phyloP scores from a whole-genome alignment of 768 basidiomycete genomes.

The Leucosporidium yakuticum region DNA sequence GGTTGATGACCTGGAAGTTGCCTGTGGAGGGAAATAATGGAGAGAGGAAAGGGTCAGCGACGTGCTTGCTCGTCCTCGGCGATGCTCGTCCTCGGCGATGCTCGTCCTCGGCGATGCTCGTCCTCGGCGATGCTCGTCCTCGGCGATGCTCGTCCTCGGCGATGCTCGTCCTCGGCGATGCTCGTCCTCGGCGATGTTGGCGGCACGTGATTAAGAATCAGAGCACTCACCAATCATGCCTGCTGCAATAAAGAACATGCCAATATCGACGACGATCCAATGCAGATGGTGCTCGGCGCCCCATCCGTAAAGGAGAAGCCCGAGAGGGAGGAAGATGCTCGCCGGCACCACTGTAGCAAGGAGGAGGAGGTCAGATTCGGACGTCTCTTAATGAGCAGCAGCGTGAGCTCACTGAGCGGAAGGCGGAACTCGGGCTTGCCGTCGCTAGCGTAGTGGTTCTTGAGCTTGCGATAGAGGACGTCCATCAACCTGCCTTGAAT shows the following conservation, averaged over 20 bases:
- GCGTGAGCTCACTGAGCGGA: slow-evolving; percentile 1
- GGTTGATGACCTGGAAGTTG: slow-evolving; percentile 57
- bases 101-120: too few species aligned
- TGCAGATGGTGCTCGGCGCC: slow-evolving; percentile 53
- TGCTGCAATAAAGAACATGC: slow-evolving; percentile 39
- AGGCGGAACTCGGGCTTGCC: slow-evolving; percentile 54
- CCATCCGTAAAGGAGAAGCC: slow-evolving; percentile 68
- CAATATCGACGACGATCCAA: slow-evolving; percentile 69
- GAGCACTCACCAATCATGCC: slow-evolving; percentile 20
- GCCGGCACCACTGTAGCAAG: slow-evolving; percentile 23
- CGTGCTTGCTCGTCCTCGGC: too few species aligned
- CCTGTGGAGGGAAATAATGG: slow-evolving; percentile 53
- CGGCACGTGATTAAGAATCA: too few species aligned
- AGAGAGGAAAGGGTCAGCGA: background rate
- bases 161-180: too few species aligned
- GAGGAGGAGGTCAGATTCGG: slow-evolving; percentile 10
- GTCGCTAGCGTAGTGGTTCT: slow-evolving; percentile 52
- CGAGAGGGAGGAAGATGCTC: slow-evolving; percentile 55
- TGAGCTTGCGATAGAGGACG: slow-evolving; percentile 51
- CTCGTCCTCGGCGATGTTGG: too few species aligned
- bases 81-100: too few species aligned
- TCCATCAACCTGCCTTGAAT: slow-evolving; percentile 44
- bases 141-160: too few species aligned
- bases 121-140: too few species aligned
- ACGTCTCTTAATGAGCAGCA: slow-evolving; percentile 4